A percentile compares a stretch with the other conserved stretches of the same genome.
These are phyloP conservation scores for maize (Zea mays) DNA, from an alignment of 176 grass and related monocot genomes.

Conservation along the genomic window DNA sequence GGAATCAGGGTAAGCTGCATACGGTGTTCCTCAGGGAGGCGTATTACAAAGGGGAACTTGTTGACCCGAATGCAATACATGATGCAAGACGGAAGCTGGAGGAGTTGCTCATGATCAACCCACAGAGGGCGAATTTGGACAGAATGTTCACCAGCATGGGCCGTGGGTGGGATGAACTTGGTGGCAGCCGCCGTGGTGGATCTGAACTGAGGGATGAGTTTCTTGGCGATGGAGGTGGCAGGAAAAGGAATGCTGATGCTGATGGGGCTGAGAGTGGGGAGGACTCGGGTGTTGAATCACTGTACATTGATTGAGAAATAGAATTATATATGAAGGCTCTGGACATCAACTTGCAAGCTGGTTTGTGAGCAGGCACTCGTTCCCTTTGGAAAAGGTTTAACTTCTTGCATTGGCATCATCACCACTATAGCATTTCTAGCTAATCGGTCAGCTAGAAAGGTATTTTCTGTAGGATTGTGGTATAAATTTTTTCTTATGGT, in stretches of 20 bases:
- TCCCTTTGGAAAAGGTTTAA: background rate
- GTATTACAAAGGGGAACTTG: slow-evolving; percentile 69
- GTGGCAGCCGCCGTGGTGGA: slow-evolving; percentile 16
- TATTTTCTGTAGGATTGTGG: background rate
- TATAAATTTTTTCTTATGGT: background rate
- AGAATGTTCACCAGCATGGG: slow-evolving; percentile 87
- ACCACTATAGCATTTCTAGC: background rate
- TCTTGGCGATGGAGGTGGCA: slow-evolving; percentile 37
- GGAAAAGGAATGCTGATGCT: slow-evolving; percentile 9
- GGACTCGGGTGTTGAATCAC: slow-evolving; percentile 79
- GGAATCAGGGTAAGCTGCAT: slow-evolving; percentile 83
- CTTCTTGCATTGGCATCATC: background rate
- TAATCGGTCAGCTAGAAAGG: background rate
- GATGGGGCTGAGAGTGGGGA: slow-evolving; percentile 58
- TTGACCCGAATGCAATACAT: slow-evolving; percentile 62
- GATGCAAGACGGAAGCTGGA: slow-evolving; percentile 53
- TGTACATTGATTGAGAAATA: slow-evolving; percentile 70
- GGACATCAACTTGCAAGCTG: background rate
- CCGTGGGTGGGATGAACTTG: slow-evolving; percentile 44
- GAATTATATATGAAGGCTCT: background rate
- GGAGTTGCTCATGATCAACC: slow-evolving; percentile 68
- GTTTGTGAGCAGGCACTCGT: background rate
- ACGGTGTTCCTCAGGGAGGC: slow-evolving; percentile 82
- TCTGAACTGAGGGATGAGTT: slow-evolving; percentile 48
- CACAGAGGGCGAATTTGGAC: slow-evolving; percentile 76